Conservation (phyloP, 2,329 filamentous ascomycete genomes). For the Zymoseptoria pseudotritici region DNA sequence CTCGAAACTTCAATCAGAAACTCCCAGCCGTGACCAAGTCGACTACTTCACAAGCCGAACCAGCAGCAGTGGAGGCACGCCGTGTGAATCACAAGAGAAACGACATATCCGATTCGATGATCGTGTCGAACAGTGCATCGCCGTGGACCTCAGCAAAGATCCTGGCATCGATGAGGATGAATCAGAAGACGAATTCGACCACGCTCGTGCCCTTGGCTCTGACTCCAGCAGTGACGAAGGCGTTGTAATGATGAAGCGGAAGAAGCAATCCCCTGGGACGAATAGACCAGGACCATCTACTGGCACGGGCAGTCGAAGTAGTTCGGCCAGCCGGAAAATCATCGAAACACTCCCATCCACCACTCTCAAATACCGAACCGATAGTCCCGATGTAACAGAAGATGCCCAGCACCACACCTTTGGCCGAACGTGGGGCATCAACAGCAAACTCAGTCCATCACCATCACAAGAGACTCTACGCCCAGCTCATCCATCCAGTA, state of each 20-base stretch:
- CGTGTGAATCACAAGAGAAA: constrained; percentile 51
- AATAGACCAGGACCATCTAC: constrained; percentile 39
- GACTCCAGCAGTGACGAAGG: constrained; percentile 58
- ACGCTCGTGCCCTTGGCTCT: constrained; percentile 36
- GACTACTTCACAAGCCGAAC: constrained; percentile 52
- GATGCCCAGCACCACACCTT: constrained; percentile 34
- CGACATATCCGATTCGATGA: constrained; percentile 96
- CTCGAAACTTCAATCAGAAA: constrained; percentile 53
- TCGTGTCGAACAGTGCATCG: constrained; percentile 91
- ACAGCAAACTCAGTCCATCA: constrained; percentile 55
- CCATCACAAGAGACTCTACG: constrained; percentile 77
- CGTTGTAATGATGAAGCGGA: constrained; percentile 72
- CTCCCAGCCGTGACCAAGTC: constrained; percentile 54
- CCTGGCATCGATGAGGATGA: constrained; percentile 60
- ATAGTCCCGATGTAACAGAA: constrained; percentile 54
- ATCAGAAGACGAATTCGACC: constrained; percentile 29
- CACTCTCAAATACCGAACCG: constrained; percentile 74
- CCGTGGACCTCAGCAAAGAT: constrained; percentile 70
- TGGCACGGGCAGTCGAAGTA: constrained; percentile 43
- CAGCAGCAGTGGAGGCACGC: constrained; percentile 64
- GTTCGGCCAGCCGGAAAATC: constrained; percentile 55
- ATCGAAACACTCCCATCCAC: constrained; percentile 85
- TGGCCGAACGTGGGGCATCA: constrained; percentile 32
- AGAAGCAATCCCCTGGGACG: constrained; percentile 39
- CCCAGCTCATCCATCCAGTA: constrained; percentile 59